A percentile compares a stretch with the other conserved stretches of the same genome.
phyloP scores from a whole-genome alignment of 2,329 filamentous ascomycete species.

The Bertia moriformis region DNA sequence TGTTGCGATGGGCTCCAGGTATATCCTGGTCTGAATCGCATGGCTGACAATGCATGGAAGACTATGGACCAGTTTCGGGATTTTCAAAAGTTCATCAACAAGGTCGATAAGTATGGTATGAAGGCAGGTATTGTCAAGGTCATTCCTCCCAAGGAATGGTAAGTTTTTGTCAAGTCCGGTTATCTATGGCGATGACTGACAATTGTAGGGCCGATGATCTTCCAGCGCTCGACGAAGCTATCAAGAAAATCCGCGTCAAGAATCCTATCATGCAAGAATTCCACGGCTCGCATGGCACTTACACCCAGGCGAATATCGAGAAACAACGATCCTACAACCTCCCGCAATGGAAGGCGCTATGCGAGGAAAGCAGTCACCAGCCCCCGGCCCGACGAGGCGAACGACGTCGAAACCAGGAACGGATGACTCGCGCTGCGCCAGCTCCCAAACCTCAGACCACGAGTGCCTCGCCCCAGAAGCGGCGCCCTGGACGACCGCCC shows the following conservation, averaged over 20 bases:
- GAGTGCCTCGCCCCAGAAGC: slow-evolving; percentile 10
- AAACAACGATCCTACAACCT: slow-evolving; percentile 93
- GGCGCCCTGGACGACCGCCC: slow-evolving; percentile 9
- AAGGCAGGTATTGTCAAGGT: slow-evolving; percentile 94
- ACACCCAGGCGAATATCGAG: slow-evolving; percentile 92
- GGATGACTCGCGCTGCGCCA: slow-evolving; percentile 21
- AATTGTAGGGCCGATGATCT: neutral
- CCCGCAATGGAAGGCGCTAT: slow-evolving; percentile 86
- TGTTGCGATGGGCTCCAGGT: slow-evolving; percentile 26
- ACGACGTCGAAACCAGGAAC: slow-evolving; percentile 48
- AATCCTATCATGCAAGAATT: slow-evolving; percentile 98
- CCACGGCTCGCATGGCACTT: slow-evolving; percentile 85
- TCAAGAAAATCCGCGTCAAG: slow-evolving; percentile 85
- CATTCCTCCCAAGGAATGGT: slow-evolving; percentile 88
- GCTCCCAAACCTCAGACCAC: slow-evolving; percentile 14
- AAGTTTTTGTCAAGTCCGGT: slow-evolving; percentile 11
- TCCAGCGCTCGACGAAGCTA: slow-evolving; percentile 64
- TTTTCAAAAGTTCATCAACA: slow-evolving; percentile 20
- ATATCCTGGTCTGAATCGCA: neutral
- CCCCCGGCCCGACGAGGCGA: slow-evolving; percentile 83
- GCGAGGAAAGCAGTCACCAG: slow-evolving; percentile 89
- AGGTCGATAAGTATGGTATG: slow-evolving; percentile 91
- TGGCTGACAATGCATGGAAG: neutral
- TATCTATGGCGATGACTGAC: no score
- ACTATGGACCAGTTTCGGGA: neutral